These are phyloP conservation scores for Ganoderma boninense DNA, from an alignment of 1,284 basidiomycete genomes.

Conservation along the genomic window DNA sequence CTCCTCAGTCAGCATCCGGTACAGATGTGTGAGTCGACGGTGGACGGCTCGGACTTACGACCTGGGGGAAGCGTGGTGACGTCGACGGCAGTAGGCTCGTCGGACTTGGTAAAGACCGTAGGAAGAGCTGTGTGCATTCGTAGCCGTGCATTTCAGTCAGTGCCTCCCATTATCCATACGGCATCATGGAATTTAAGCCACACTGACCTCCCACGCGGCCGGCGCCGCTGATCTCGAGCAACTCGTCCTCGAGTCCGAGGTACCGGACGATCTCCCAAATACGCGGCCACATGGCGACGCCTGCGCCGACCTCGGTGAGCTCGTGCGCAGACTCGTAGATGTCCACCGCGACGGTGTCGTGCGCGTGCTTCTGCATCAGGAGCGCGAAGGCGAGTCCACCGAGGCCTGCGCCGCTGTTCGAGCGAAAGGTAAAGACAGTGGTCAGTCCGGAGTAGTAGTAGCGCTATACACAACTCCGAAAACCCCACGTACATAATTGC, in stretches of 20 bases:
- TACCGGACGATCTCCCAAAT: conserved; percentile 32
- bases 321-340: conserved; percentile 50
- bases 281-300: conserved; percentile 42
- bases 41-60: background rate
- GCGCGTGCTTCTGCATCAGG: conserved; percentile 42
- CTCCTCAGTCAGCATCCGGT: conserved; percentile 27
- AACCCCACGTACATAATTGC: conserved; percentile 7
- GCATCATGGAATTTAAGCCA: background rate
- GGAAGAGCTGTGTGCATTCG: background rate
- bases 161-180: background rate
- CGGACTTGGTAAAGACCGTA: conserved; percentile 23
- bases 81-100: conserved; percentile 16
- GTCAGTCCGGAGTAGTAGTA: background rate
- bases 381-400: conserved; percentile 46
- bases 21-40: background rate
- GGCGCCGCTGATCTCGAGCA: conserved; percentile 18
- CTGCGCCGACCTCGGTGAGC: conserved; percentile 52
- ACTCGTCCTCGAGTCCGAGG: conserved; percentile 35
- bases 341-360: conserved; percentile 47
- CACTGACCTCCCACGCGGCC: background rate
- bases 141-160: background rate
- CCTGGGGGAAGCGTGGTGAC: background rate
- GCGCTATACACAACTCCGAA: no score
- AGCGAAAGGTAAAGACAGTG: background rate
- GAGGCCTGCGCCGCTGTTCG: conserved; percentile 48